Evolutionary conservation across 2,329 filamentous ascomycete genomes (phyloP).

Genomic region (Westerdykella ornata): DNA sequence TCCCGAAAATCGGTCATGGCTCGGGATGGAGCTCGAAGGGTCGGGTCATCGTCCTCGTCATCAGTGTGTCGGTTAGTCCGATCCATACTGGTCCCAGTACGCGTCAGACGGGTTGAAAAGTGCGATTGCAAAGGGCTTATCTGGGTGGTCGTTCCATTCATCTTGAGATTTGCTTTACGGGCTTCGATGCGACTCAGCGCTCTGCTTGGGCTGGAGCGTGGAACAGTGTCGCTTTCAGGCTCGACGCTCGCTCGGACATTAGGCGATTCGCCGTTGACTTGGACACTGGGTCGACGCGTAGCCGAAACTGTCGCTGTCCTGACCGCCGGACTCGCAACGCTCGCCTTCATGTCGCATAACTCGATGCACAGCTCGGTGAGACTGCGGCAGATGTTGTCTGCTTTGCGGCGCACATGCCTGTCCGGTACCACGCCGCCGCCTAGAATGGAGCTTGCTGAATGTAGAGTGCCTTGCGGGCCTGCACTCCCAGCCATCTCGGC

Average conservation of each 20-base stretch:
- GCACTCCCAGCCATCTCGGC: constrained; percentile 69
- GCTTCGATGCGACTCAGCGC: constrained; percentile 42
- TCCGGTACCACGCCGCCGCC: constrained; percentile 60
- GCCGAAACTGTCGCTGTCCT: constrained; percentile 17
- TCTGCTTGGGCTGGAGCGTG: constrained; percentile 30
- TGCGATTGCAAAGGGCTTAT: constrained; percentile 19
- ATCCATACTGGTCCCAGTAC: constrained; percentile 36
- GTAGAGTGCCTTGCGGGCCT: constrained; percentile 56
- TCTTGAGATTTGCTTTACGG: constrained; percentile 28
- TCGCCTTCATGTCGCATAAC: constrained; percentile 45
- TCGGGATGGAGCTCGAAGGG: constrained; percentile 42
- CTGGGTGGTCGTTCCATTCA: constrained; percentile 17
- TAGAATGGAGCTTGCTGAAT: constrained; percentile 59
- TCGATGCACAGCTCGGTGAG: constrained; percentile 88
- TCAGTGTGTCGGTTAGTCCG: constrained; percentile 24
- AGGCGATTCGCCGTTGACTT: constrained; percentile 33
- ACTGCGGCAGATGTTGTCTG: constrained; percentile 86
- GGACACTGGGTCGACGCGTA: constrained; percentile 32
- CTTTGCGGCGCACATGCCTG: constrained; percentile 79
- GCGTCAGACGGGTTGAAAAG: constrained; percentile 26
- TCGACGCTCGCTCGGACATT: constrained; percentile 30
- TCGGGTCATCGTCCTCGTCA: constrained; percentile 35
- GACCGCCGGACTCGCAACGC: constrained; percentile 26
- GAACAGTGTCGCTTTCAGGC: constrained; percentile 27
- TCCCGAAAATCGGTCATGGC: constrained; percentile 43